phyloP scores from a whole-genome alignment of 805 yeast species.

The Barnettozyma californica region DNA sequence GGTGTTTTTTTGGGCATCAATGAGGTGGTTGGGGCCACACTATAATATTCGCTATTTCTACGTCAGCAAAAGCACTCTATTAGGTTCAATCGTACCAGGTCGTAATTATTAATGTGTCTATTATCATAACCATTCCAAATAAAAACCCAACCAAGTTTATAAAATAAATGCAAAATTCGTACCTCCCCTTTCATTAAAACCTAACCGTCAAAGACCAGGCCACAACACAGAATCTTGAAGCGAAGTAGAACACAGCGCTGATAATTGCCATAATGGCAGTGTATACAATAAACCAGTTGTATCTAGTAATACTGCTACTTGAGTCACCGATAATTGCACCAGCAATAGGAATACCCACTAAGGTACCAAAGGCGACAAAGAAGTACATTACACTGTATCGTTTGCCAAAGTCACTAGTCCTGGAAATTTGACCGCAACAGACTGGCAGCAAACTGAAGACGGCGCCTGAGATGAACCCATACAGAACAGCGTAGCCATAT shows the following conservation, averaged over 20 bases:
- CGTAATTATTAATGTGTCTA: neutral
- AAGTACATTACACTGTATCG: slow-evolving; percentile 55
- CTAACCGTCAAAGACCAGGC: slow-evolving; percentile 25
- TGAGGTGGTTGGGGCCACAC: neutral
- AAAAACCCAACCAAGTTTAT: neutral
- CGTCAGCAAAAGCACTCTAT: neutral
- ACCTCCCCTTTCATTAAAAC: neutral
- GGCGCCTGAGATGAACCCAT: slow-evolving; percentile 51
- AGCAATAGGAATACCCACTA: slow-evolving; percentile 45
- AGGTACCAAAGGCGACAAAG: slow-evolving; percentile 47
- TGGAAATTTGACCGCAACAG: slow-evolving; percentile 53
- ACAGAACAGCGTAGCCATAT: slow-evolving; percentile 41
- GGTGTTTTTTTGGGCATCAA: neutral
- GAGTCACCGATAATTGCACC: slow-evolving; percentile 40
- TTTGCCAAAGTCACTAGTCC: slow-evolving; percentile 46
- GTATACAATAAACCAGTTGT: slow-evolving; percentile 32
- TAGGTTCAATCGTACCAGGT: neutral
- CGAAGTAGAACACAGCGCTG: slow-evolving; percentile 35
- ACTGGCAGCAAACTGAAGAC: slow-evolving; percentile 52
- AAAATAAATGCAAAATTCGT: neutral
- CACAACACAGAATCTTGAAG: slow-evolving; percentile 40
- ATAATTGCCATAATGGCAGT: slow-evolving; percentile 31
- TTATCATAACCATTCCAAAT: neutral
- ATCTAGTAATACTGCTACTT: slow-evolving; percentile 18
- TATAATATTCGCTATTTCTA: neutral